phyloP scores from a whole-genome alignment of 176 grass and related monocot genomes.

The Triticum urartu region DNA sequence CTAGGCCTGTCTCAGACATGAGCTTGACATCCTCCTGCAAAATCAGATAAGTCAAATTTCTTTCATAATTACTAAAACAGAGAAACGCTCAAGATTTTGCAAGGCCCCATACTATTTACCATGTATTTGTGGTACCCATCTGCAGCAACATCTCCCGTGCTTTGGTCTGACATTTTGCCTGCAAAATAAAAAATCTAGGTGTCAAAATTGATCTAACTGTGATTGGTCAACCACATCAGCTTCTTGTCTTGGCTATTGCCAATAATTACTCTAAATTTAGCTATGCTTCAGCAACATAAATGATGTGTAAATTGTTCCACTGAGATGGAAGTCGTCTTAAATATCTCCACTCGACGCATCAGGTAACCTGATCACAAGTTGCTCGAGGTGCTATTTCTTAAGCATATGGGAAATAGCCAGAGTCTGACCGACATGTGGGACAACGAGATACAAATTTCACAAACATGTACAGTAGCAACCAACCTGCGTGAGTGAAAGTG shows the following conservation, averaged over 20 bases:
- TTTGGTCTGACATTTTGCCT: slow-evolving; percentile 50
- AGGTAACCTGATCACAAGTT: not conserved
- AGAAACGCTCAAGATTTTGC: not conserved
- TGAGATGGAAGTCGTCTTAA: not conserved
- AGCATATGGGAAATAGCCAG: not conserved
- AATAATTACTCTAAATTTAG: not conserved
- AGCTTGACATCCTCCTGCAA: slow-evolving; percentile 58
- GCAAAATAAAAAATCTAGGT: not conserved
- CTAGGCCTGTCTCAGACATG: slow-evolving; percentile 51
- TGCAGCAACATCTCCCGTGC: slow-evolving; percentile 35
- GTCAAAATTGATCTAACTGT: not conserved
- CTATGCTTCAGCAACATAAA: not conserved
- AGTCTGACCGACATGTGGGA: no score
- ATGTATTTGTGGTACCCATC: slow-evolving; percentile 73
- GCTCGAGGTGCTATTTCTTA: not conserved
- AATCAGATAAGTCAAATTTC: not conserved
- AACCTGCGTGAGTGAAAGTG: slow-evolving; percentile 38
- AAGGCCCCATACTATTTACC: not conserved
- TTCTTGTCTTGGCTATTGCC: no score
- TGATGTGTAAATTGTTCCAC: not conserved
- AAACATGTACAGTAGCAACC: not conserved
- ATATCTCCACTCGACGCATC: not conserved
- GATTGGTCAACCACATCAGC: not conserved
- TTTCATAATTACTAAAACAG: not conserved
- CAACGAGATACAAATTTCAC: not conserved